Base-by-base conservation (phyloP, 331 rosid species). In the Dryas integrifolia region DNA sequence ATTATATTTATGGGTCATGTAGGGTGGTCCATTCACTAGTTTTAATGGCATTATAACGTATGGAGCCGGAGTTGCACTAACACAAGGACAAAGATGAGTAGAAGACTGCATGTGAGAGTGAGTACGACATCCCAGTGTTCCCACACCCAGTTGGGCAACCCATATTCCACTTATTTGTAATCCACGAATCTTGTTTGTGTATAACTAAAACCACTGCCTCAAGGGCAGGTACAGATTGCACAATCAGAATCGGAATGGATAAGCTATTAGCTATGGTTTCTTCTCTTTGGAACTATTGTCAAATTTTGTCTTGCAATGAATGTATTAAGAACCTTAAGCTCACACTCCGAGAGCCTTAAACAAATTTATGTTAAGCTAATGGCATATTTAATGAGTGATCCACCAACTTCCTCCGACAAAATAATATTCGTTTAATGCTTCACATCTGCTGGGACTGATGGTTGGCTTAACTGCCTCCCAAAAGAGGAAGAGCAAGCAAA, bases 1-100 rank as follows among this genome's bases (percentile, higher is more conserved):
- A 15, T 15, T 43, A 21, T 21, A 21, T 21, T 21, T 21, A 65
- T 66, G 24, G 63, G 58, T 30, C 81, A 74, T 80, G 85, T 81
- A 57, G 85, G 80, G 82, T 82, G 85, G 89, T 86, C 85, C 89
- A 81, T 80, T 68, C 57, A 40, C 21, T 45, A n/a, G 76, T 72
- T 46, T 72, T 3, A 70, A 78, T 79, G 74, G 79, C 49, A 24
- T 35, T 77, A 78, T 64, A 82, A 74, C 40, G 73, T 44, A 73
- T 79, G 83, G 82, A 66, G 85, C 77, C 73, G 65, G 69, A 82
- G 81, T 78, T 66, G 79, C 86, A 75, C 80, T 50, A 7, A 59
- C 24, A 47, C 76, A 73, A 72, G 75, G 89, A 77, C 84, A 84
- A 78, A 69, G 69, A 69, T 9, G 21, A 53, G 72, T 67, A 26